phyloP scores from a whole-genome alignment of 2,329 filamentous ascomycete genomes.

The Cladosporium halotolerans region DNA sequence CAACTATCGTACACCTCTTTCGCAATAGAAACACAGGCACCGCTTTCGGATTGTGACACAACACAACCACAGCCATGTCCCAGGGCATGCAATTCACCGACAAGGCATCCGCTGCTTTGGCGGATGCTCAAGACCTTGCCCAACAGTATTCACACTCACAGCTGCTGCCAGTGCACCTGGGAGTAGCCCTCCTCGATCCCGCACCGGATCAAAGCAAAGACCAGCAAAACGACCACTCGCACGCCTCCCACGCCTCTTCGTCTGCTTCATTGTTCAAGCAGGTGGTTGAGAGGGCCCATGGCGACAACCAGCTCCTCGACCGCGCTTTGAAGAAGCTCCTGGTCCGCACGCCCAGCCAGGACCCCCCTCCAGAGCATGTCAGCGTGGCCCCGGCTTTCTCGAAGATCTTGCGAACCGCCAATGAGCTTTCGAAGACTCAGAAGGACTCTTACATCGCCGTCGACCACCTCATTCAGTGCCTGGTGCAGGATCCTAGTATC shows the following conservation, averaged over 20 bases:
- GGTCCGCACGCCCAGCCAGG: slow-evolving; percentile 86
- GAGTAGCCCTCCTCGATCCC: slow-evolving; percentile 72
- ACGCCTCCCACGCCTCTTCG: slow-evolving; percentile 58
- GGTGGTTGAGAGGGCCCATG: slow-evolving; percentile 87
- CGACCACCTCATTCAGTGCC: slow-evolving; percentile 77
- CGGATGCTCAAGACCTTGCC: slow-evolving; percentile 80
- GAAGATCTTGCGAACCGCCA: slow-evolving; percentile 74
- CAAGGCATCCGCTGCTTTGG: slow-evolving; percentile 79
- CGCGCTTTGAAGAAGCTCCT: slow-evolving; percentile 84
- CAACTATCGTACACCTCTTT: slow-evolving; percentile 1
- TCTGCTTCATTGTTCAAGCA: slow-evolving; percentile 81
- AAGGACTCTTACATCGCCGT: slow-evolving; percentile 93
- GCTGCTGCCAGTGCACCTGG: slow-evolving; percentile 82
- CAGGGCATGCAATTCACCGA: slow-evolving; percentile 89
- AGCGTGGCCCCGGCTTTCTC: slow-evolving; percentile 76
- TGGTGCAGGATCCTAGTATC: slow-evolving; percentile 72
- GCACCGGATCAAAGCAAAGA: slow-evolving; percentile 69
- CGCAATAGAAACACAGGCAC: background rate
- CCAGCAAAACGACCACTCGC: slow-evolving; percentile 58
- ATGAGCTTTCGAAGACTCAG: slow-evolving; percentile 91
- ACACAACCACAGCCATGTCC: slow-evolving; percentile 50
- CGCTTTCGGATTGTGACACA: slow-evolving; percentile 4
- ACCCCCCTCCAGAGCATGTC: slow-evolving; percentile 85
- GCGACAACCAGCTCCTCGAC: slow-evolving; percentile 83
- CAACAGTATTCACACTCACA: slow-evolving; percentile 89